Evolutionary conservation across 768 basidiomycete species (phyloP).

Genomic region (Hygrophorus pudorinus): DNA sequence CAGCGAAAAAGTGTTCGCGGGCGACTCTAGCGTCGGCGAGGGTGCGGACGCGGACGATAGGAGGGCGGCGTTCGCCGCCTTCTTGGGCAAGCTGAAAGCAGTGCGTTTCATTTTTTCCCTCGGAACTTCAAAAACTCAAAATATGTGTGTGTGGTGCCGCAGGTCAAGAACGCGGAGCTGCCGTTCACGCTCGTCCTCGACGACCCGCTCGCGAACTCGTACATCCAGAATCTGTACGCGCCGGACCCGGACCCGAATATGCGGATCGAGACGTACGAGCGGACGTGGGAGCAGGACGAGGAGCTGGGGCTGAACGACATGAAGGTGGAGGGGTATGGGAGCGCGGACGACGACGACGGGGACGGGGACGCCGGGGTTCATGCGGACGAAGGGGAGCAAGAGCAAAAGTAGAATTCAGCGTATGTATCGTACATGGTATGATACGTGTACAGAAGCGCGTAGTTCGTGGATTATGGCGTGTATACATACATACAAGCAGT

Average conservation of each 20-base stretch:
- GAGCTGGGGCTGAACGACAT: slow-evolving; percentile 90
- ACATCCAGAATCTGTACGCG: slow-evolving; percentile 94
- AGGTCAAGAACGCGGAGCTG: slow-evolving; percentile 70
- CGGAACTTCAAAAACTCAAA: neutral
- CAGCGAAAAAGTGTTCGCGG: slow-evolving; percentile 76
- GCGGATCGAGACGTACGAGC: slow-evolving; percentile 71
- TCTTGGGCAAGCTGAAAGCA: slow-evolving; percentile 68
- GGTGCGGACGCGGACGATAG: slow-evolving; percentile 30
- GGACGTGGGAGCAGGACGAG: slow-evolving; percentile 88
- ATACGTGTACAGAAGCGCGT: no score
- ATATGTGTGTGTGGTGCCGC: slow-evolving; percentile 1
- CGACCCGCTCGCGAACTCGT: slow-evolving; percentile 92
- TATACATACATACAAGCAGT: no score
- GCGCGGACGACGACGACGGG: slow-evolving; percentile 16
- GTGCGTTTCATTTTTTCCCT: slow-evolving; percentile 26
- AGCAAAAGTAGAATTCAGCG: neutral
- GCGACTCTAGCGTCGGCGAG: slow-evolving; percentile 46
- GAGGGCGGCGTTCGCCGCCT: slow-evolving; percentile 45
- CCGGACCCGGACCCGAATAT: slow-evolving; percentile 96
- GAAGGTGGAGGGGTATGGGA: slow-evolving; percentile 67
- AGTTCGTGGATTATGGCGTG: no score
- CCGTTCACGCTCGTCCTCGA: slow-evolving; percentile 92
- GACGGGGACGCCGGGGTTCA: slow-evolving; percentile 7
- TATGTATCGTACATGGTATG: no score
- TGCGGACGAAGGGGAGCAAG: neutral